These are phyloP conservation scores for Rusavskia elegans DNA, from an alignment of 495 filamentous ascomycete species.

Conservation along the genomic window DNA sequence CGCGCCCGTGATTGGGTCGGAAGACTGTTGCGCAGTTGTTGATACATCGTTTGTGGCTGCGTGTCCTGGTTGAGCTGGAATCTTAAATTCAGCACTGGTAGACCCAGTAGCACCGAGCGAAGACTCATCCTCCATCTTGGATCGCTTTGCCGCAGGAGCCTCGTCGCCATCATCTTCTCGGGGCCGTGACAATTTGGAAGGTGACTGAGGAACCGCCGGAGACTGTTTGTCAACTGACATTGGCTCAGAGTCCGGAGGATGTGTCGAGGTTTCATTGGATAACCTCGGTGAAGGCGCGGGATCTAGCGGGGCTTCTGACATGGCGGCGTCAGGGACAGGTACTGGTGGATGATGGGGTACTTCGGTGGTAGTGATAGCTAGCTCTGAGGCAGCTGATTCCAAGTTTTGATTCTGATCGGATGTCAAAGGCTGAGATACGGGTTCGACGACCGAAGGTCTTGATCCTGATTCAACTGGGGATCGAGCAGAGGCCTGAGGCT, in stretches of 20 bases:
- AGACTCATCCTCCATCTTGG: slow-evolving; percentile 41
- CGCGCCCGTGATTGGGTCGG: slow-evolving; percentile 30
- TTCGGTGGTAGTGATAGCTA: slow-evolving; percentile 2
- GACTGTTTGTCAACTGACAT: not conserved
- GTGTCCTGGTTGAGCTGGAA: slow-evolving; percentile 18
- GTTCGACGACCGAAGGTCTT: not conserved
- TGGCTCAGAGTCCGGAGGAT: not conserved
- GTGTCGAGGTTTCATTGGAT: not conserved
- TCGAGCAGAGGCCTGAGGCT: not conserved
- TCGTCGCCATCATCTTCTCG: slow-evolving; percentile 56
- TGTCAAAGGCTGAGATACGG: not conserved
- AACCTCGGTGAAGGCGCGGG: slow-evolving; percentile 10
- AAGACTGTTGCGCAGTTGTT: slow-evolving; percentile 2
- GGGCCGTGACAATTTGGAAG: slow-evolving; percentile 47
- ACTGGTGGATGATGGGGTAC: slow-evolving; percentile 9
- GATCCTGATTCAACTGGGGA: not conserved
- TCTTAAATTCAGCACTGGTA: slow-evolving; percentile 19
- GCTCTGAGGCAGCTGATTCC: not conserved
- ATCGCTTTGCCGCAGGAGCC: slow-evolving; percentile 64
- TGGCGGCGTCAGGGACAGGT: slow-evolving; percentile 1
- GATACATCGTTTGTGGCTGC: not conserved
- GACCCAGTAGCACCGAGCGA: slow-evolving; percentile 1
- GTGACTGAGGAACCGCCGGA: slow-evolving; percentile 1
- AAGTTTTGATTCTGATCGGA: not conserved
- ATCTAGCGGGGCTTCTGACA: slow-evolving; percentile 7